Base-by-base conservation (phyloP, 257 asterid genomes). In the Solanum appendiculatum region DNA sequence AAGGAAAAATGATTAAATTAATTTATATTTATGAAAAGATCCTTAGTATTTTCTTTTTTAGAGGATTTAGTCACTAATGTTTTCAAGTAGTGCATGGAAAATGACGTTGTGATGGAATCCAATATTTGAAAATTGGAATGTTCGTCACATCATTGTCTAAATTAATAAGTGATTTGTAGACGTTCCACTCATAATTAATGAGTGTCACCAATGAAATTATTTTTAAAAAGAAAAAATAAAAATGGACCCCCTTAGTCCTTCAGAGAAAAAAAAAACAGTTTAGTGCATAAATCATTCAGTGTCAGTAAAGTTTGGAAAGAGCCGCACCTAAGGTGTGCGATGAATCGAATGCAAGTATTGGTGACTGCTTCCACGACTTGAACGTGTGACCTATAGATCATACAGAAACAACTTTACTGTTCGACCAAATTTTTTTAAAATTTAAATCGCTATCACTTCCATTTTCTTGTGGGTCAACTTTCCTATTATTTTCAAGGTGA, bases 291-390 rank as follows among this genome's bases (percentile, higher is more conserved):
- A 68, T 6, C 1, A 68, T 68, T 0, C 1, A 2, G 7, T 1
- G 0, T 68, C 5, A 14, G 3, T 15, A 68, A 15, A 3, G 0
- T 29, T 14, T 0, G 0, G 6, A 15, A 68, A 64, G 3, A 14
- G 0, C 15, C 7, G 1, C 1, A 5, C 5, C 2, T 11, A 25
- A 1, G 2, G 0, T 5, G 9, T 6, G 23, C 0, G 0, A 51
- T 64, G 18, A 25, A n/a, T 18, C n/a, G 20, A 25, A 69, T 7
- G 0, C 2, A 69, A 69, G 5, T 16, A 31, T 31, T 1, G 31
- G 0, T 16, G 1, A 1, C 0, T 31, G 2, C 0, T 69, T 69
- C 2, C 1, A 69, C 0, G 2, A 4, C 5, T 15, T 0, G 0
- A 69, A 3, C 1, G 15, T 9, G 3, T 69, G 8, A 15, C n/a